Conservation (phyloP, 202 grass and related monocot species). For the Panicum hallii region DNA sequence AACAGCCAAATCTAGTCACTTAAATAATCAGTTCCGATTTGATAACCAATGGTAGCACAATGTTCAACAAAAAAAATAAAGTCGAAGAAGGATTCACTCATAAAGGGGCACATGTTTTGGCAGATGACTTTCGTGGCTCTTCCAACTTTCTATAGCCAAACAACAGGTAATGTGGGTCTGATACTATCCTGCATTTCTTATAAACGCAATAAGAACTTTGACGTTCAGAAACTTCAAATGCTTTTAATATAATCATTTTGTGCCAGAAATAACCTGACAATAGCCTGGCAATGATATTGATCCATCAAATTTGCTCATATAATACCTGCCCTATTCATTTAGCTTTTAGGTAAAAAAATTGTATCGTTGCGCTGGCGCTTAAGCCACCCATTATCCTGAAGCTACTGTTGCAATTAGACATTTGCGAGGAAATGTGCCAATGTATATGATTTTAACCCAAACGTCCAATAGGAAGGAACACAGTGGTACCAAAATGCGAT, state of each 20-base stretch:
- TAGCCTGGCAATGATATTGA: neutral
- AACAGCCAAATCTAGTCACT: neutral
- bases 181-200: neutral
- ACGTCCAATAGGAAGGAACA: too few species aligned
- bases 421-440: neutral
- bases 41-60: neutral
- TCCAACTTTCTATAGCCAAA: conserved; percentile 6
- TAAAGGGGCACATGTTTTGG: neutral
- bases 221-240: conserved; percentile 12
- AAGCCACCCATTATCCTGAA: too few species aligned
- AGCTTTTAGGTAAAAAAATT: neutral
- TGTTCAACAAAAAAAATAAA: neutral
- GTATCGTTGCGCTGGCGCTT: neutral
- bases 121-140: neutral
- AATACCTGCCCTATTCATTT: neutral
- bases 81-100: neutral
- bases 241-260: neutral
- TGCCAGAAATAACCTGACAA: neutral
- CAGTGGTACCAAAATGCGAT: too few species aligned
- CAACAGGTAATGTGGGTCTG: neutral
- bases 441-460: too few species aligned
- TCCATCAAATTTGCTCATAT: neutral
- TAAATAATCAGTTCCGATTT: neutral
- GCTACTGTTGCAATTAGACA: neutral
- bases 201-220: neutral